Percentiles rank a stretch among this genome's conserved stretches.
Evolutionary conservation across 371 early-diverging fungal species (phyloP).

Genomic region (Mortierella sp.): DNA sequence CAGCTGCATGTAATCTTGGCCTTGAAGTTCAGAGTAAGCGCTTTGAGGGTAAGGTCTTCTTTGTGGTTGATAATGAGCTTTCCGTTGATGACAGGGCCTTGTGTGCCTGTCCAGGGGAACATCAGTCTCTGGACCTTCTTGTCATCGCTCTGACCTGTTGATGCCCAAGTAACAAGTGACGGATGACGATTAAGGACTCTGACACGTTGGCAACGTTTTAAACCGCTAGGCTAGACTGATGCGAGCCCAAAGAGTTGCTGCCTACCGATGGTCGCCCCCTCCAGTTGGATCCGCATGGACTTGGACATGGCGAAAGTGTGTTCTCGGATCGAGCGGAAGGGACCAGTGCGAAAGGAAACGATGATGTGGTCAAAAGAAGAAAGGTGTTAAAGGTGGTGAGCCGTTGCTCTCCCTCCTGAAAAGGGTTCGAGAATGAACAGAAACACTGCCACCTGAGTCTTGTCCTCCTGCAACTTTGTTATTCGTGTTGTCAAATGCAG

Average conservation of each 20-base stretch:
- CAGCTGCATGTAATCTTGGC: constrained; percentile 40
- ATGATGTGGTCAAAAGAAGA: not conserved
- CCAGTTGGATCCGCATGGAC: constrained; percentile 40
- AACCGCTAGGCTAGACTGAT: not conserved
- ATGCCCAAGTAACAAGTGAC: not conserved
- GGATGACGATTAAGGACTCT: no score
- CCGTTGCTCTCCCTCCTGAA: no score
- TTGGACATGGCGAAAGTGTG: constrained; percentile 21
- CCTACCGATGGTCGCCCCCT: constrained; percentile 43
- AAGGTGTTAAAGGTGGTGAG: constrained; percentile 20
- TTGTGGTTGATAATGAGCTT: constrained; percentile 39
- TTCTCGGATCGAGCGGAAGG: not conserved
- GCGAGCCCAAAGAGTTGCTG: not conserved
- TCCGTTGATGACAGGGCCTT: constrained; percentile 46
- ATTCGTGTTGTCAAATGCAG: no score
- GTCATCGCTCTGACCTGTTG: constrained; percentile 27
- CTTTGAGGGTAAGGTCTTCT: constrained; percentile 45
- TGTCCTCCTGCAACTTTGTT: no score
- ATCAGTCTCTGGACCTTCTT: constrained; percentile 36
- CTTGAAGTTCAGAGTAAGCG: constrained; percentile 31
- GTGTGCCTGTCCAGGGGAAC: constrained; percentile 50
- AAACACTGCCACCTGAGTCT: no score
- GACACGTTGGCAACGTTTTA: no score
- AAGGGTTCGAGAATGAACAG: no score
- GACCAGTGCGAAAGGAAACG: not conserved